Conservation (phyloP, 257 asterid species). For the Cordia subcordata region DNA sequence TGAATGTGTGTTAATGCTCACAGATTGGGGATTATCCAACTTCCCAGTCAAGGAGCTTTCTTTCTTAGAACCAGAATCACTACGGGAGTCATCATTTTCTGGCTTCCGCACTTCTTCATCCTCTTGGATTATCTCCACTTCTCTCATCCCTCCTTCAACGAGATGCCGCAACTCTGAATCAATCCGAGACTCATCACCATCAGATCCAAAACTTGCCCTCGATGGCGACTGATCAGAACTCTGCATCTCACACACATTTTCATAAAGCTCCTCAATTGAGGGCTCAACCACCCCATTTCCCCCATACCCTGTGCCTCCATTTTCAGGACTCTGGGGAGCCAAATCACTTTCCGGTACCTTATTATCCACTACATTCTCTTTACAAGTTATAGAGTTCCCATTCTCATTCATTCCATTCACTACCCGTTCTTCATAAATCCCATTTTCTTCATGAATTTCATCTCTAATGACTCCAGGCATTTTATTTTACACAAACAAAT, state of each 20-base stretch:
- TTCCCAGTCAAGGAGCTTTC: conserved; percentile 29
- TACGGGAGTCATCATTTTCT: conserved; percentile 31
- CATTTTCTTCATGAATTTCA: conserved; percentile 50
- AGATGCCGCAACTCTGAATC: conserved; percentile 89
- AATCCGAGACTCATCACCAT: conserved; percentile 84
- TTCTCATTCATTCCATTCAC: conserved; percentile 37
- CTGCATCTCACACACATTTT: conserved; percentile 90
- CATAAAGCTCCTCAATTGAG: conserved; percentile 85
- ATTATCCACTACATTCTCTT: conserved; percentile 28
- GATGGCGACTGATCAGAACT: conserved; percentile 95
- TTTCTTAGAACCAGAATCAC: conserved; percentile 39
- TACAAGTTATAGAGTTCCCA: conserved; percentile 31
- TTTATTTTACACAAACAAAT: conserved; percentile 19
- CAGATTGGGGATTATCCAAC: conserved; percentile 36
- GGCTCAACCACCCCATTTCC: conserved; percentile 49
- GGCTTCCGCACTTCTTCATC: conserved; percentile 60
- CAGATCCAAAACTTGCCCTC: conserved; percentile 87
- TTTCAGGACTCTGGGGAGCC: conserved; percentile 33
- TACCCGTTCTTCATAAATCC: conserved; percentile 27
- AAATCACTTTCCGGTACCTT: conserved; percentile 18
- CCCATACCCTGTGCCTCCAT: conserved; percentile 25
- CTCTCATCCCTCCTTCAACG: conserved; percentile 81
- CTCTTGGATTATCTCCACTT: conserved; percentile 75
- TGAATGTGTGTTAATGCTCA: conserved; percentile 31
- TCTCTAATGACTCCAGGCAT: conserved; percentile 79